Percentiles rank a stretch among this genome's conserved stretches.
Evolutionary conservation across 108 stramenopile genomes (phyloP).

Genomic region (Skeletonema menzelii): DNA sequence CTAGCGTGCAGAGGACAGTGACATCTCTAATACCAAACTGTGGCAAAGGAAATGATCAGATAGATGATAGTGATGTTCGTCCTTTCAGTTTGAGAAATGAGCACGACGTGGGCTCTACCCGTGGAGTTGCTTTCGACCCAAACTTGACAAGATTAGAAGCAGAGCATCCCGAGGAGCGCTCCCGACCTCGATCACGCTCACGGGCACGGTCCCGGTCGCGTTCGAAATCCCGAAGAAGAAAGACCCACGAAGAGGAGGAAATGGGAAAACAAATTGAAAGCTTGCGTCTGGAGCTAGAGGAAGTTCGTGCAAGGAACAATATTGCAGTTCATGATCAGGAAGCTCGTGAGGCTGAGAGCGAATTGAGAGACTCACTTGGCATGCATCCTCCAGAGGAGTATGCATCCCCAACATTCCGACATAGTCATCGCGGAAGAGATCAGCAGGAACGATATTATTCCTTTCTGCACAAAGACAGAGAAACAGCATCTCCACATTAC

Average conservation of each 20-base stretch:
- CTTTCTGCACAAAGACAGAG: neutral
- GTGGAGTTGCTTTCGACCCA: too few relatives aligned
- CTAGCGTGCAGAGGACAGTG: neutral
- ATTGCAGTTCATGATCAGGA: neutral
- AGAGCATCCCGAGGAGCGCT: neutral
- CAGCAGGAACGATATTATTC: too few relatives aligned
- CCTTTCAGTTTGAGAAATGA: neutral
- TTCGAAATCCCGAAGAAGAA: slow-evolving; percentile 17
- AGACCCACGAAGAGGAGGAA: slow-evolving; percentile 9
- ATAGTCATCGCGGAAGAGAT: neutral
- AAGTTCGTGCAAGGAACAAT: neutral
- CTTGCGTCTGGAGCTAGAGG: slow-evolving; percentile 11
- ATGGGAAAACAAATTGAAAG: slow-evolving; percentile 10
- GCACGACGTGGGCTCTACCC: too few relatives aligned
- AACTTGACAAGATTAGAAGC: neutral
- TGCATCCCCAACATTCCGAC: neutral
- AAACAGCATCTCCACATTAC: neutral
- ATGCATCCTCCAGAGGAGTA: neutral
- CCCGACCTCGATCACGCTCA: neutral
- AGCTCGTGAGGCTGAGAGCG: neutral
- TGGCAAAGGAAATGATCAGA: neutral
- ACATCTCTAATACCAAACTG: neutral
- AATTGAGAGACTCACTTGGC: neutral
- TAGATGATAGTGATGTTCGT: neutral
- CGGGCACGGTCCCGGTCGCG: neutral